Evolutionary conservation across 192 early-diverging fungal genomes (phyloP).

Genomic region (Podila epicladia): DNA sequence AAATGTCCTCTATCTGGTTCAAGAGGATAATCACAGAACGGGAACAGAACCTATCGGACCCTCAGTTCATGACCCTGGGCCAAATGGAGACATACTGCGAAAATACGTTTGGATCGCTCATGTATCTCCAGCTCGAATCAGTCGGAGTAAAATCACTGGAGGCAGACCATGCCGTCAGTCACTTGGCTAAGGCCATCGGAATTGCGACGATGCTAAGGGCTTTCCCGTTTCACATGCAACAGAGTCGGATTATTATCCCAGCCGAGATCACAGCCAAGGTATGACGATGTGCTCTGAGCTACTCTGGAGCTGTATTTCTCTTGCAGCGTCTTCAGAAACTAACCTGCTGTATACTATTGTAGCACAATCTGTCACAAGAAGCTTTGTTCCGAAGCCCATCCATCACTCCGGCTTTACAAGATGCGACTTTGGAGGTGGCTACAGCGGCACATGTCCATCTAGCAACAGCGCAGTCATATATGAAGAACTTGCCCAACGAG

Average conservation of each 20-base stretch:
- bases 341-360: background rate
- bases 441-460: constrained; percentile 84
- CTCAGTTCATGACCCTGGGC: constrained; percentile 72
- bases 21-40: constrained; percentile 80
- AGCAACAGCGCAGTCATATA: constrained; percentile 72
- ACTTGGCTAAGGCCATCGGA: constrained; percentile 91
- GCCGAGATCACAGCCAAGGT: constrained; percentile 83
- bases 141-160: constrained; percentile 82
- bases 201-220: constrained; percentile 80
- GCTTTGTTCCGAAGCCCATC: constrained; percentile 71
- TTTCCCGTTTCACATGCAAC: constrained; percentile 75
- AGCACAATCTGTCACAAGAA: constrained; percentile 84
- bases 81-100: constrained; percentile 93
- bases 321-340: too few relatives aligned
- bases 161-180: constrained; percentile 89
- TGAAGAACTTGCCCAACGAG: constrained; percentile 62
- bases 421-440: constrained; percentile 89
- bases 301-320: background rate
- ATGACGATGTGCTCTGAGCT: constrained; percentile 8
- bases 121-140: constrained; percentile 91
- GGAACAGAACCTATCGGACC: constrained; percentile 67
- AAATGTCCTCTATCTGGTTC: constrained; percentile 79
- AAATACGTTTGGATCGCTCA: constrained; percentile 83
- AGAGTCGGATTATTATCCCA: constrained; percentile 78
- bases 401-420: constrained; percentile 66